These are phyloP conservation scores for Podaxis sp. DNA, from an alignment of 768 basidiomycete species.

Conservation along the genomic window DNA sequence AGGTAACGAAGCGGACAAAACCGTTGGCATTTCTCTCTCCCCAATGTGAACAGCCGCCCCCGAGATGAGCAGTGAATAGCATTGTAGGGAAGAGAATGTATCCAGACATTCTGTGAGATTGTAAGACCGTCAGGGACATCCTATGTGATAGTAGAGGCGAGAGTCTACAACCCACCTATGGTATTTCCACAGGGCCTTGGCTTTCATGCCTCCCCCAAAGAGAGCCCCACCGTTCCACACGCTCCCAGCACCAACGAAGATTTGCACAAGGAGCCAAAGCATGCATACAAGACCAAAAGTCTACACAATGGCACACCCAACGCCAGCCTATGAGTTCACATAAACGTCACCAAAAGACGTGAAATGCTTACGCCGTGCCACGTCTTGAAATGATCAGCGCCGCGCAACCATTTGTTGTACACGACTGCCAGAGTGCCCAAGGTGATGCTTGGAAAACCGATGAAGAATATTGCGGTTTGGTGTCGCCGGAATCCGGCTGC, in stretches of 20 bases:
- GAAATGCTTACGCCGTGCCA: conserved; percentile 68
- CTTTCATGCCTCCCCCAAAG: conserved; percentile 71
- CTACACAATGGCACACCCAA: conserved; percentile 29
- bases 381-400: conserved; percentile 57
- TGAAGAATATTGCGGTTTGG: conserved; percentile 54
- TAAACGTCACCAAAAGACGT: background rate
- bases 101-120: conserved; percentile 56
- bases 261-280: conserved; percentile 60
- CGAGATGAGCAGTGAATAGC: conserved; percentile 63
- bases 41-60: conserved; percentile 72
- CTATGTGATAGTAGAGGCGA: background rate
- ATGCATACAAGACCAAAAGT: conserved; percentile 63
- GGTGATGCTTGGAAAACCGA: conserved; percentile 56
- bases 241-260: conserved; percentile 65
- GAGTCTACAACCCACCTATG: conserved; percentile 50
- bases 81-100: conserved; percentile 65
- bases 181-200: conserved; percentile 81
- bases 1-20: conserved; percentile 47
- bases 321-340: background rate
- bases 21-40: conserved; percentile 32
- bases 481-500: conserved; percentile 68
- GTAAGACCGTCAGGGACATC: conserved; percentile 2
- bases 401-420: conserved; percentile 55
- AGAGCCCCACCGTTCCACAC: conserved; percentile 71
- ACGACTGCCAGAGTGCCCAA: conserved; percentile 62